Percentiles rank a stretch among this genome's conserved stretches.
Conservation (phyloP, 306 rosid species). For the Gastrolobium villosum region DNA sequence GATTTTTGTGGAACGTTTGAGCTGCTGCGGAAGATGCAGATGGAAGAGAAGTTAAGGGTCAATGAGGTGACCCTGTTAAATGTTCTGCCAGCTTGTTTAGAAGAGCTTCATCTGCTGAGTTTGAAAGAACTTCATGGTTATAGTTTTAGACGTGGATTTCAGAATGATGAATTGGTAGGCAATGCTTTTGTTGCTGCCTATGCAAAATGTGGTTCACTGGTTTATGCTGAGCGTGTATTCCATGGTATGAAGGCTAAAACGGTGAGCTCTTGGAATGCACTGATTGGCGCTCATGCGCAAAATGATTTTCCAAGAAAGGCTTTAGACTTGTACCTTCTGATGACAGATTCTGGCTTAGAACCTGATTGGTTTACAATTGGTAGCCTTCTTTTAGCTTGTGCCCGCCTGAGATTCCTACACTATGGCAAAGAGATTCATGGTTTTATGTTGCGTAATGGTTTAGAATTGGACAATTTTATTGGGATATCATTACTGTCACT, state of each 20-base stretch:
- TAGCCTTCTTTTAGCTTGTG: slow-evolving; percentile 79
- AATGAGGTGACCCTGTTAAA: slow-evolving; percentile 77
- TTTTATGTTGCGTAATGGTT: slow-evolving; percentile 69
- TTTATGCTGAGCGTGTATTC: slow-evolving; percentile 69
- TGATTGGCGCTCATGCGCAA: slow-evolving; percentile 73
- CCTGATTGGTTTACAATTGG: slow-evolving; percentile 72
- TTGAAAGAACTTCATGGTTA: slow-evolving; percentile 83
- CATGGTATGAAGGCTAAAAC: slow-evolving; percentile 60
- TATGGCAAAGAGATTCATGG: slow-evolving; percentile 78
- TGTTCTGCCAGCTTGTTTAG: slow-evolving; percentile 74
- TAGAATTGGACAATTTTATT: slow-evolving; percentile 71
- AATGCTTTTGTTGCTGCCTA: slow-evolving; percentile 81
- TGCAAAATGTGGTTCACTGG: slow-evolving; percentile 69
- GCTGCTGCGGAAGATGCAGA: slow-evolving; percentile 70
- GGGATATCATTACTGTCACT: slow-evolving; percentile 73
- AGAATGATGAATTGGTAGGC: slow-evolving; percentile 64
- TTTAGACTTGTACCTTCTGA: slow-evolving; percentile 68
- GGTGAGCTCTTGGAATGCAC: slow-evolving; percentile 85
- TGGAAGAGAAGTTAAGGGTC: slow-evolving; percentile 58
- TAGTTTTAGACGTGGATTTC: slow-evolving; percentile 65
- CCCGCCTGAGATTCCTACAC: slow-evolving; percentile 56
- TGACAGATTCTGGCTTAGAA: slow-evolving; percentile 63
- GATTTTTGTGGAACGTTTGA: slow-evolving; percentile 57
- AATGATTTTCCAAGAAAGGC: slow-evolving; percentile 80
- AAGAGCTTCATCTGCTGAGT: slow-evolving; percentile 54